These are phyloP conservation scores for Hippophae tibetana DNA, from an alignment of 306 rosid genomes.

Conservation along the genomic window DNA sequence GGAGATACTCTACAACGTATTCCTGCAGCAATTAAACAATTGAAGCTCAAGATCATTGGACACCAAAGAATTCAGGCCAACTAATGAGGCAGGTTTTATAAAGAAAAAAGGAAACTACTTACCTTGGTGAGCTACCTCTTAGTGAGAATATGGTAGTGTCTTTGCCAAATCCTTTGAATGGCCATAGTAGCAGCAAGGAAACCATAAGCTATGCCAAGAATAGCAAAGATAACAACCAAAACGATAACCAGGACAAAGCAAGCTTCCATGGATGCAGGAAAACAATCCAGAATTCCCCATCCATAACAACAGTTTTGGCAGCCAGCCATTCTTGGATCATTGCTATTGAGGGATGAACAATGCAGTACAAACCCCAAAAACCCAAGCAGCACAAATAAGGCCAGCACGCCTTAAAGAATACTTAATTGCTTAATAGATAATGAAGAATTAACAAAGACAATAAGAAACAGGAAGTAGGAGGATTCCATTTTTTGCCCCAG, in stretches of 20 bases:
- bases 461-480: too few relatives aligned
- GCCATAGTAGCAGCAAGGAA: slow-evolving; percentile 97
- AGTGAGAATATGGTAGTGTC: slow-evolving; percentile 97
- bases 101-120: neutral
- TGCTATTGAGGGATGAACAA: slow-evolving; percentile 75
- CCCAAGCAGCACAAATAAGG: slow-evolving; percentile 92
- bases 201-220: slow-evolving; percentile 95
- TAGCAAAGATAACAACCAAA: slow-evolving; percentile 89
- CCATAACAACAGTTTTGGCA: slow-evolving; percentile 99
- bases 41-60: neutral
- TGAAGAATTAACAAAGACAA: too few relatives aligned
- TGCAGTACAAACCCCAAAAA: slow-evolving; percentile 92
- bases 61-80: too few relatives aligned
- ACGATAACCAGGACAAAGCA: slow-evolving; percentile 89
- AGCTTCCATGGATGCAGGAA: slow-evolving; percentile 99
- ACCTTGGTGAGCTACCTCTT: slow-evolving; percentile 97
- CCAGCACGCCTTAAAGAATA: slow-evolving; percentile 63
- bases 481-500: too few relatives aligned
- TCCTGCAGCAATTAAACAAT: slow-evolving; percentile 46
- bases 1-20: slow-evolving; percentile 85
- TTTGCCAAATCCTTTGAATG: slow-evolving; percentile 98
- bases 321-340: slow-evolving; percentile 91
- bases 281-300: slow-evolving; percentile 98
- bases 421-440: neutral
- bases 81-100: too few relatives aligned